phyloP scores from a whole-genome alignment of 192 early-diverging fungal species.

The Entophlyctis helioformis region DNA sequence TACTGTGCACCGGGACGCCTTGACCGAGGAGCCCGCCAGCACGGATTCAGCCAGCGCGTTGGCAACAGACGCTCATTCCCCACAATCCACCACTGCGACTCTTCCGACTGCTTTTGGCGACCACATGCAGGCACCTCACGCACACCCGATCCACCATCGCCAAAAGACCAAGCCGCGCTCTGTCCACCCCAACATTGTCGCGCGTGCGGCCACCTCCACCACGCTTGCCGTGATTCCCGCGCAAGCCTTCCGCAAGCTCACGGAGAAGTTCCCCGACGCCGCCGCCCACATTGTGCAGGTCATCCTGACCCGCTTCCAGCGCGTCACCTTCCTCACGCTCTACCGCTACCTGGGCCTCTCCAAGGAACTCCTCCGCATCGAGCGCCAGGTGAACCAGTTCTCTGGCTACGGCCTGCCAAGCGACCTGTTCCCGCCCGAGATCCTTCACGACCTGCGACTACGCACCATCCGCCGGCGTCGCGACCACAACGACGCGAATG shows the following conservation, averaged over 20 bases:
- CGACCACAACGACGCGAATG: too few relatives aligned
- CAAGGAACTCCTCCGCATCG: constrained; percentile 74
- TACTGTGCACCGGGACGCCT: too few relatives aligned
- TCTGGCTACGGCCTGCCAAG: constrained; percentile 41
- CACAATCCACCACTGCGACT: too few relatives aligned
- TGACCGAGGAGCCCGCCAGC: too few relatives aligned
- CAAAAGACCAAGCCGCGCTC: constrained; percentile 1
- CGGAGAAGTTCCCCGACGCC: constrained; percentile 81
- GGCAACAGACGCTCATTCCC: constrained; percentile 1
- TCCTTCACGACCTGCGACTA: constrained; percentile 14
- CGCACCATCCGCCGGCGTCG: too few relatives aligned
- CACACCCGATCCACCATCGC: not conserved
- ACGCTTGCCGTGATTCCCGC: constrained; percentile 92
- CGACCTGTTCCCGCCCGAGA: constrained; percentile 12
- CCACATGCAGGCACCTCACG: too few relatives aligned
- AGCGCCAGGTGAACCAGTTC: constrained; percentile 71
- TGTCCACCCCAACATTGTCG: constrained; percentile 63
- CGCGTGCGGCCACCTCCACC: constrained; percentile 72
- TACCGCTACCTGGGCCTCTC: constrained; percentile 80
- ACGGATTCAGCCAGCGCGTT: not conserved
- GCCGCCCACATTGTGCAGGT: constrained; percentile 93
- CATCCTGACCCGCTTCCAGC: constrained; percentile 88
- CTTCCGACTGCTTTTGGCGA: too few relatives aligned
- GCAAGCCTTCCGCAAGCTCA: constrained; percentile 79
- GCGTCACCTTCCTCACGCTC: constrained; percentile 85